Conservation (phyloP, 2,329 filamentous ascomycete genomes). For the Tympanopsis confertula region DNA sequence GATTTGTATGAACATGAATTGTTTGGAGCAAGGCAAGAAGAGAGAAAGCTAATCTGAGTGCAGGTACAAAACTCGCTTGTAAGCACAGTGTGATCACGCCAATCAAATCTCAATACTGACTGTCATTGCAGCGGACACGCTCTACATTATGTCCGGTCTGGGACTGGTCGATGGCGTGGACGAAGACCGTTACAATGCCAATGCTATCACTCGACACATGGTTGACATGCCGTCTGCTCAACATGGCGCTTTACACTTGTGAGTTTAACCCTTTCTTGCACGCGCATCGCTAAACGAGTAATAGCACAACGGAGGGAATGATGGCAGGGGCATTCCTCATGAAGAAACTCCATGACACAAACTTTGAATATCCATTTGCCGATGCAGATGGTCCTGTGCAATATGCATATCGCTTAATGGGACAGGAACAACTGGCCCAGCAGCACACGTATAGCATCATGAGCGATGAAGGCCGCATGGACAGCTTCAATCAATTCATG, state of each 20-base stretch:
- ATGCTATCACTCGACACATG: conserved; percentile 20
- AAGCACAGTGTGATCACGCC: too few species aligned
- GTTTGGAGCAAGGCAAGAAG: too few species aligned
- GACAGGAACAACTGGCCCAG: conserved; percentile 12
- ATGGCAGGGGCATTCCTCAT: conserved; percentile 20
- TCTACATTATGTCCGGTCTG: conserved; percentile 21
- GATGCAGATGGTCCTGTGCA: conserved; percentile 19
- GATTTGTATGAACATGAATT: too few species aligned
- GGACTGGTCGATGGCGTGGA: conserved; percentile 17
- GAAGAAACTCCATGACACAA: conserved; percentile 16
- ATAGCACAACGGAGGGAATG: conserved; percentile 17
- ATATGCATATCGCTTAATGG: conserved; percentile 18
- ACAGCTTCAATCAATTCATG: conserved; percentile 25
- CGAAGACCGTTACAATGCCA: conserved; percentile 16
- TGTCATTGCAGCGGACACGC: conserved; percentile 23
- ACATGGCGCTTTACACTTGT: conserved; percentile 21
- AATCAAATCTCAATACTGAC: too few species aligned
- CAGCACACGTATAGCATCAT: conserved; percentile 23
- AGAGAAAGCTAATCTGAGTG: too few species aligned
- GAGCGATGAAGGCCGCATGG: conserved; percentile 19
- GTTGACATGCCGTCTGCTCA: conserved; percentile 17
- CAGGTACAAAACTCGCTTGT: too few species aligned
- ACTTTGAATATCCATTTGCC: conserved; percentile 20
- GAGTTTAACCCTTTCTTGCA: not conserved
- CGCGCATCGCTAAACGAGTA: not conserved